Base-by-base conservation (phyloP, 2,329 filamentous ascomycete genomes). In the Graphiopsis chlorocephala region DNA sequence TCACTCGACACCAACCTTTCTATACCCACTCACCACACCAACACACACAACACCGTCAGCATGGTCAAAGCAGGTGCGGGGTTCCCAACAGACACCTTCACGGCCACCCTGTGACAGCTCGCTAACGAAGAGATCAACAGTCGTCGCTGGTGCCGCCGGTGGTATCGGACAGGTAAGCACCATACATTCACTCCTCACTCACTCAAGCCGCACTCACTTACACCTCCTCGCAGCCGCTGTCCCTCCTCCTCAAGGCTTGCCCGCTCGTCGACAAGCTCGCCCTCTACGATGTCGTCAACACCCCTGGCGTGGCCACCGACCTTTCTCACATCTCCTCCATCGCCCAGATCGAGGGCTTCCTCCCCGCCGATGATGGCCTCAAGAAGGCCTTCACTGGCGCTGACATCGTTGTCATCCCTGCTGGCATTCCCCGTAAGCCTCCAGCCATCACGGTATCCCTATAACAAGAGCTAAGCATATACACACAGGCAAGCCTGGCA, bases 221-320 rank as follows among this genome's bases (percentile, higher is more conserved):
- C 33, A 62, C 47, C 25, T 29, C 47, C 2, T 55, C 48, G 8
- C 48, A 98, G 93, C 95, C 95, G 72, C 86, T 99, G 75, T 99
- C 95, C 71, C 91, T 99, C 72, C 90, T 99, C 74, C 86, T 98
- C 78, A 99, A 99, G 88, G 88, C 90, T 72, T 91, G 85, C 77
- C 90, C 93, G 70, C 88, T 92, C 76, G 85, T 99, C 75, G 90
- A 94, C 75, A 92, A 98, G 84, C 91, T 99, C 74, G 86, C 93
- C 67, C 91, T 99, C 74, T 99, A 97, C 85, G 95, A 99, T 96
- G 93, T 99, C 72, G 94, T 98, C 81, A 97, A 98, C 87, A 96
- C 93, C 59, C 93, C 93, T 73, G 95, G 95, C 81, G 95, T 99
- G 77, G 92, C 93, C 70, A 89, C 94, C 75, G 95, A 99, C 79